Conservation (phyloP, 2,329 filamentous ascomycete genomes). For the Pseudogymnoascus sp. region DNA sequence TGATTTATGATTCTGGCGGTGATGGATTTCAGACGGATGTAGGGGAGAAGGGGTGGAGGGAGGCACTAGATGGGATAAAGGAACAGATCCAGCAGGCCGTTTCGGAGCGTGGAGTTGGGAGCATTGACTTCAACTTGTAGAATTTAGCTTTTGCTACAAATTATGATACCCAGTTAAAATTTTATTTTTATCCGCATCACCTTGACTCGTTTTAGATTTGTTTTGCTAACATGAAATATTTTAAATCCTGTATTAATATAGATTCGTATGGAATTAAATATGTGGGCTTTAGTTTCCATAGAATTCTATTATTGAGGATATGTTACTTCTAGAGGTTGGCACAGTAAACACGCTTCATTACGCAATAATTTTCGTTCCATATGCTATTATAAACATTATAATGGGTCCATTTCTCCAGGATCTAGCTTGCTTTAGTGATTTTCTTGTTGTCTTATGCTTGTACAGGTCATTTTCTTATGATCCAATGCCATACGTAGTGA, state of each 20-base stretch:
- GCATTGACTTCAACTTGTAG: constrained; percentile 38
- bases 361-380: not conserved
- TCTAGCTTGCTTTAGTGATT: not conserved
- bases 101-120: constrained; percentile 45
- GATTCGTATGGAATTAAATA: not conserved
- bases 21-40: constrained; percentile 31
- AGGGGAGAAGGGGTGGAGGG: constrained; percentile 40
- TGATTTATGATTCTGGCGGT: constrained; percentile 41
- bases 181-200: not conserved
- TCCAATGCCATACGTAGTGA: not conserved
- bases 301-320: not conserved
- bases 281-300: not conserved
- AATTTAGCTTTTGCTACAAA: not conserved
- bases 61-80: constrained; percentile 37
- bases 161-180: not conserved
- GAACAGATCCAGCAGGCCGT: constrained; percentile 47
- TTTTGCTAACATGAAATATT: not conserved
- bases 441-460: not conserved
- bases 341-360: not conserved
- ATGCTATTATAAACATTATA: not conserved
- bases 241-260: not conserved
- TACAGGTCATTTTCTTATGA: not conserved
- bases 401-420: not conserved
- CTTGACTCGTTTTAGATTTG: not conserved
- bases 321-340: not conserved